These are phyloP conservation scores for Calonectria montana DNA, from an alignment of 2,329 filamentous ascomycete species.

Conservation along the genomic window DNA sequence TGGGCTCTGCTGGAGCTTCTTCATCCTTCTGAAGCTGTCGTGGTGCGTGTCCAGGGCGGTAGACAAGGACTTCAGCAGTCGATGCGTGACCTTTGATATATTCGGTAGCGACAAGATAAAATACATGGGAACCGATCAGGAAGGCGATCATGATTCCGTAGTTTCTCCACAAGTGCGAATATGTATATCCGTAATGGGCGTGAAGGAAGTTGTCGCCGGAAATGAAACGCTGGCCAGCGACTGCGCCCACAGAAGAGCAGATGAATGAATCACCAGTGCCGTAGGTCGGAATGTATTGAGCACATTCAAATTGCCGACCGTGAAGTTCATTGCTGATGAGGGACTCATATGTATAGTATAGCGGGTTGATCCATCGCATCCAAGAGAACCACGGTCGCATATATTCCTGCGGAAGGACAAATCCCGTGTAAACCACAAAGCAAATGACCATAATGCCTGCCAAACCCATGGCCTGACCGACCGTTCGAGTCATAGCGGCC, in stretches of 20 bases:
- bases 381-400: slow-evolving; percentile 3
- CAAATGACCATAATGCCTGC: not conserved
- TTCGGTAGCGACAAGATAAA: slow-evolving; percentile 13
- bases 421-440: not conserved
- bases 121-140: slow-evolving; percentile 1
- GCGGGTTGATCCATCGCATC: slow-evolving; percentile 9
- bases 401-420: not conserved
- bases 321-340: slow-evolving; percentile 13
- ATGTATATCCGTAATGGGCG: slow-evolving; percentile 12
- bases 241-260: slow-evolving; percentile 65
- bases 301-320: slow-evolving; percentile 1
- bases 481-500: not conserved
- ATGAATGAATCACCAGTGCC: slow-evolving; percentile 48
- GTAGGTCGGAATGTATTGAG: not conserved
- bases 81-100: not conserved
- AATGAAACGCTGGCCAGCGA: slow-evolving; percentile 23
- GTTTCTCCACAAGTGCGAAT: slow-evolving; percentile 52
- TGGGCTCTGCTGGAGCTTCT: not conserved
- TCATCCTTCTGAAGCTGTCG: not conserved
- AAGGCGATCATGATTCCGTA: slow-evolving; percentile 55
- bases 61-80: not conserved
- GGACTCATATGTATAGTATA: not conserved
- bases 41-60: not conserved
- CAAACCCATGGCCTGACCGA: not conserved
- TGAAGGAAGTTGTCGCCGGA: slow-evolving; percentile 15